Base-by-base conservation (phyloP, 176 grass and related monocot species). In the Avena insularis region DNA sequence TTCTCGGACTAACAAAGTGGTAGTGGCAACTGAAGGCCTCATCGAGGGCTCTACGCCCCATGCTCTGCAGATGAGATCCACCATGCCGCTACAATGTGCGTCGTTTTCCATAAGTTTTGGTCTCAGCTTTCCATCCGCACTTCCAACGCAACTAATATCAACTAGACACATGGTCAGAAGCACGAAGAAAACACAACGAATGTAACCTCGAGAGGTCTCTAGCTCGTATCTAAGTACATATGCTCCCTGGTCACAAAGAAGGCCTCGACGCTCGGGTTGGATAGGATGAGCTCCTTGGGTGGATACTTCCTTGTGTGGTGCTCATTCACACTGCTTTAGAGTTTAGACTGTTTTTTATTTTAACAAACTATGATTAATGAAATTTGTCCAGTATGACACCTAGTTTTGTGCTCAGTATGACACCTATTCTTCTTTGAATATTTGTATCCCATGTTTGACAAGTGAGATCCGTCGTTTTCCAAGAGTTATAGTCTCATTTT, bases 191-290 rank as follows among this genome's bases (percentile, higher is more conserved):
- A 73, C 17, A 9, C 14, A 8, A 71, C 53, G 13, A 14, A 27
- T 25, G 10, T 25, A 21, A 17, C 15, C 53, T 36, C 35, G 35
- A 3, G 1, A 36, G 4, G 35, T 36, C 29, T 29, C 29, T 29
- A 29, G 29, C 29, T 29, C 29, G 4, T 36, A 36, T 36, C 35
- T 36, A 36, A 36, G 40, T 92, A 83, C 55, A 86, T 1, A 29
- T 29, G 79, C 84, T 90, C 93, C 63, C 90, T 2, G 29, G 29
- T 86, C 33, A 83, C 90, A 72, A 92, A 86, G 86, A 90, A 95
- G 62, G 79, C 74, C 81, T 86, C 70, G 50, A 48, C 75, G 79
- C 75, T 36, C 31, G 59, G 83, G 61, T 55, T 78, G 53, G 76
- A 27, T 35, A 6, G 20, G 70, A 92, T 67, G 59, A 92, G 63